Evolutionary conservation across 2,329 filamentous ascomycete genomes (phyloP).

Genomic region (Alternaria burnsii): DNA sequence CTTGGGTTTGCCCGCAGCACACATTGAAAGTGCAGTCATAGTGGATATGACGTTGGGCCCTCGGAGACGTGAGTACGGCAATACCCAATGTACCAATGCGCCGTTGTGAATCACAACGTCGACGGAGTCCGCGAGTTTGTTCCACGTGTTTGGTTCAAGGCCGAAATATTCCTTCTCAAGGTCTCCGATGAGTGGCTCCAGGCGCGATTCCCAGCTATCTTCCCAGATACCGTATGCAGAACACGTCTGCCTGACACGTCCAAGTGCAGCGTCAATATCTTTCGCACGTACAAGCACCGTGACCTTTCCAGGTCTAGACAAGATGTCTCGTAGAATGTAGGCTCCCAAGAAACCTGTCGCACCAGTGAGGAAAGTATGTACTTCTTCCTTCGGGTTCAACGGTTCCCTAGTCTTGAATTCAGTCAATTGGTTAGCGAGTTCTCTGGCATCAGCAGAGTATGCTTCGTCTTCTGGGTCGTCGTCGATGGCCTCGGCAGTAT

Average conservation of each 20-base stretch:
- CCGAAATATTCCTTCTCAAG: conserved; percentile 77
- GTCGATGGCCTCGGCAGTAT: conserved; percentile 49
- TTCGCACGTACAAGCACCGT: conserved; percentile 80
- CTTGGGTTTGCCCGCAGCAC: conserved; percentile 80
- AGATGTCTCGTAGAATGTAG: conserved; percentile 78
- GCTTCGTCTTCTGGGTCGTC: conserved; percentile 60
- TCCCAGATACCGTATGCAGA: conserved; percentile 83
- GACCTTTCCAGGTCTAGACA: conserved; percentile 71
- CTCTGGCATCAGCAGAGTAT: conserved; percentile 63
- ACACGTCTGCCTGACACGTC: conserved; percentile 72
- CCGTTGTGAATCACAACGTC: conserved; percentile 82
- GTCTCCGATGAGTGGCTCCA: conserved; percentile 77
- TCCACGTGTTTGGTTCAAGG: conserved; percentile 71
- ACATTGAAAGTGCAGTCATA: conserved; percentile 77
- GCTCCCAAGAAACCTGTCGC: conserved; percentile 90
- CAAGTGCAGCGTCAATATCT: conserved; percentile 65
- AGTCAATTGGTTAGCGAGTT: conserved; percentile 59
- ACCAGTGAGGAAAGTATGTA: conserved; percentile 82
- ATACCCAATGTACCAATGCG: conserved; percentile 76
- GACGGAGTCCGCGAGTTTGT: conserved; percentile 68
- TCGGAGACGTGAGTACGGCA: conserved; percentile 75
- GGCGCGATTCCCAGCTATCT: conserved; percentile 69
- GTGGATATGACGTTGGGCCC: conserved; percentile 83
- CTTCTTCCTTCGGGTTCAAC: conserved; percentile 47
- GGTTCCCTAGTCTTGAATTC: conserved; percentile 53